phyloP scores from a whole-genome alignment of 345 rosid genomes.

The Eucalyptus curtisii region DNA sequence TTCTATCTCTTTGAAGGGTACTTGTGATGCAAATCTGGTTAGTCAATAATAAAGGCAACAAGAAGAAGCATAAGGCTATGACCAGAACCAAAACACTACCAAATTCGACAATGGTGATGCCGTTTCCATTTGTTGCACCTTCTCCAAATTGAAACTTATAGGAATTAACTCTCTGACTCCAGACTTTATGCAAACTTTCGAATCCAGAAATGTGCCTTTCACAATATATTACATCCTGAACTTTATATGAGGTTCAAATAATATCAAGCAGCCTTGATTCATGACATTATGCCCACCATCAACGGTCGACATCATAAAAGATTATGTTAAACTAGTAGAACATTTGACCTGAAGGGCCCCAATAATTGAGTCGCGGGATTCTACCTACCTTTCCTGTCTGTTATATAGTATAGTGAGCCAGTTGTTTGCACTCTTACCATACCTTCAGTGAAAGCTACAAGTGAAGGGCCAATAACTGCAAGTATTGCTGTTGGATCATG shows the following conservation, averaged over 20 bases:
- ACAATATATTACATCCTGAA: not conserved
- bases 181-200: not conserved
- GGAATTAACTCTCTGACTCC: not conserved
- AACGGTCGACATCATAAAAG: not conserved
- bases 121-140: not conserved
- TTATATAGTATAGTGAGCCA: slow-evolving; percentile 61
- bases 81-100: too few relatives aligned
- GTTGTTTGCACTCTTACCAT: slow-evolving; percentile 78
- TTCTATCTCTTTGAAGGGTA: not conserved
- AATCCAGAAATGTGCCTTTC: not conserved
- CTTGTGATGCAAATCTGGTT: not conserved
- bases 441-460: slow-evolving; percentile 62
- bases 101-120: not conserved
- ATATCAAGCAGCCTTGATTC: not conserved
- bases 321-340: not conserved
- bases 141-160: not conserved
- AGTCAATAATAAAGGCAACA: too few relatives aligned
- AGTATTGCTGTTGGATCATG: slow-evolving; percentile 78
- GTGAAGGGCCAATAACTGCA: slow-evolving; percentile 77
- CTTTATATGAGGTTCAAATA: not conserved
- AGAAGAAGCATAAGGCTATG: too few relatives aligned
- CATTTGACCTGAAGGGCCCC: not conserved
- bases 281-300: not conserved
- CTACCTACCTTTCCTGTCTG: slow-evolving; percentile 51
- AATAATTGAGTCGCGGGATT: not conserved